Percentiles rank a stretch among this genome's conserved stretches.
Evolutionary conservation across 306 rosid genomes (phyloP).

Genomic region (Cucurbita pepo): DNA sequence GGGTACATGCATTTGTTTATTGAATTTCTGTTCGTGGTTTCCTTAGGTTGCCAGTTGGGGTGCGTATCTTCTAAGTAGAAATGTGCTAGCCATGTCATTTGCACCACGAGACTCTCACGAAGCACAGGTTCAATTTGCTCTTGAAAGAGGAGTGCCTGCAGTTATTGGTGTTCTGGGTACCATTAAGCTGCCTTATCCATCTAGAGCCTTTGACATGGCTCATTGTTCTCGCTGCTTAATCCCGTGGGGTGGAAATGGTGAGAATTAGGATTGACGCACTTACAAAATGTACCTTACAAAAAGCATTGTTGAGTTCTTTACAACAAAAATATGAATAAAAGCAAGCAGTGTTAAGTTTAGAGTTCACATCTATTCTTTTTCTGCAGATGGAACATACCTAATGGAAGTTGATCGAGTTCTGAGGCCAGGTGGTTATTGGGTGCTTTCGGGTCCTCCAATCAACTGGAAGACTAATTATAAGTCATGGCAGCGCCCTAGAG

Average conservation of each 20-base stretch:
- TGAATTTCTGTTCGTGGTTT: background rate
- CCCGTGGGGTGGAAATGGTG: slow-evolving; percentile 89
- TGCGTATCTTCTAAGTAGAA: slow-evolving; percentile 83
- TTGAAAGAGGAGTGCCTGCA: slow-evolving; percentile 92
- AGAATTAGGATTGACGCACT: slow-evolving; percentile 10
- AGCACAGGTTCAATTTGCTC: slow-evolving; percentile 97
- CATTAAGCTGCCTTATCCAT: slow-evolving; percentile 76
- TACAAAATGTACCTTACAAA: too few relatives aligned
- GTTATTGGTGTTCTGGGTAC: slow-evolving; percentile 89
- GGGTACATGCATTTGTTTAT: background rate
- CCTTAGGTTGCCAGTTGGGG: slow-evolving; percentile 96
- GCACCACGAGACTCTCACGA: slow-evolving; percentile 95
- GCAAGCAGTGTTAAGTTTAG: background rate
- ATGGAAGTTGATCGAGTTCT: slow-evolving; percentile 94
- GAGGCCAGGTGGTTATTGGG: slow-evolving; percentile 99
- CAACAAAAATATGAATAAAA: background rate
- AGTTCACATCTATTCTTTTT: slow-evolving; percentile 3
- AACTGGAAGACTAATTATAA: slow-evolving; percentile 67
- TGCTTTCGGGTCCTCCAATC: slow-evolving; percentile 93
- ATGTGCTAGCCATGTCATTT: slow-evolving; percentile 88
- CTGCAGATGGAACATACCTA: slow-evolving; percentile 67
- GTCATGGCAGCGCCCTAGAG: slow-evolving; percentile 81
- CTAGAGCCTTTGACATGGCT: slow-evolving; percentile 95
- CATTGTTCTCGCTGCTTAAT: slow-evolving; percentile 97
- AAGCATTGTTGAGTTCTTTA: too few relatives aligned